Evolutionary conservation across 768 basidiomycete species (phyloP), one percentile per base, ranked within the genome.

Genomic region (Crepidotus variabilis): DNA sequence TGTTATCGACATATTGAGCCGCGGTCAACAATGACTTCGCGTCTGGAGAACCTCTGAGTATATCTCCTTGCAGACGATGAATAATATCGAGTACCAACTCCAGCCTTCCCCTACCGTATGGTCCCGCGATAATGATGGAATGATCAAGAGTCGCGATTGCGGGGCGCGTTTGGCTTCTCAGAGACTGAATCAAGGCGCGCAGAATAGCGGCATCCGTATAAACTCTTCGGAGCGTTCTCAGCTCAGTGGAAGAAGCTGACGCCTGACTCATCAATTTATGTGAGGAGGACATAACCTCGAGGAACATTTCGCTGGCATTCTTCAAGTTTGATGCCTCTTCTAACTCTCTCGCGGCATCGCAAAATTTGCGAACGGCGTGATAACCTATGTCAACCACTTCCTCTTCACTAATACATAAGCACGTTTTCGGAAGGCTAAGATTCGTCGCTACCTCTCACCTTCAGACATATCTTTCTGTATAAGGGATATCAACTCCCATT

Each of bases 61-160:
- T 7, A 35, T 34, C 23, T 36, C 53, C 52, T 47, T 97, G 95
- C 16, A 93, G 77, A 20, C 65, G 59, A 28, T 63, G 62, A 59
- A 98, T 90, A 43, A 90, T 67, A 23, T 74, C 72, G 46, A 84
- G 76, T n/a, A 92, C 78, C 47, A 87, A 63, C 28, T 88, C 83
- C 36, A 84, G 70, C 45, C 88, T 75, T 11, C 75, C 73, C 16
- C 77, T 69, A 2, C 88, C 91, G 21, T 85, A 77, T 2, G 87
- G 84, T 1, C 94, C 94, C 13, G 93, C 87, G 50, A 95, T 78
- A 59, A 98, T 85, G 60, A 98, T 86, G 1, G 88, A 87, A 60
- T 77, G 78, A 66, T 99, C 97, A 22, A 98, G 72, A 13, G 77
- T 71, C 5, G 75, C 72, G 36, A 98, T 79, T 21, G 80, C 75